Evolutionary conservation across 306 rosid species (phyloP), one percentile per base, ranked within the genome.

Genomic region (Oxytropis ochrocephala): DNA sequence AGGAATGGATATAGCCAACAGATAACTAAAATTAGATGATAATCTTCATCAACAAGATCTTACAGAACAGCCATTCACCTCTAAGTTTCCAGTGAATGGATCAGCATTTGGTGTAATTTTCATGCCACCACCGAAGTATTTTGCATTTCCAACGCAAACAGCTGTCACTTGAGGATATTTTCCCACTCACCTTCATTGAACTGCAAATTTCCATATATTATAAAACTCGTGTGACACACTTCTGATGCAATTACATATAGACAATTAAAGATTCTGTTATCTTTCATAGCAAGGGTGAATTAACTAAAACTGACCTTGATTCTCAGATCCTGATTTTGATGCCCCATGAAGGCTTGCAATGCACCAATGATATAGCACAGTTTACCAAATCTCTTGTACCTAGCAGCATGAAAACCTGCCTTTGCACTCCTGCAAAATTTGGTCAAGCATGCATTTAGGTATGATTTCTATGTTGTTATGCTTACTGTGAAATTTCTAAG

Each of bases 61-160:
- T n/a, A 39, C 51, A 73, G 48, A 41, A 72, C 43, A 57, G 61
- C 21, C 44, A 41, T 66, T 69, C 63, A 94, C 98, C 97, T 90
- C 96, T 54, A 94, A 77, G 58, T 64, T 79, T 67, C 96, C 91
- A 10, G 57, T 88, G 71, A 32, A 58, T 55, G 98, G 98, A 68
- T 84, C 82, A 7, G 92, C 92, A 62, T 87, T 88, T 50, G 98
- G 98, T 17, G 93, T 73, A 41, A 94, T 90, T 83, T 88, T 94
- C 98, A 94, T 94, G 75, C 98, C 98, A 43, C 97, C 98, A 9
- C 98, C 98, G 16, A 94, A 94, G 71, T 88, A 94, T 76, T 90
- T 94, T 59, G 86, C 98, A 81, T 94, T 94, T 51, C 98, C 98
- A 14, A 84, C 64, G 70, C 98, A 90, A 70, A 94, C 52, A 56